Evolutionary conservation across 371 early-diverging fungal species (phyloP).

Genomic region (Lichtheimia hyalospora): DNA sequence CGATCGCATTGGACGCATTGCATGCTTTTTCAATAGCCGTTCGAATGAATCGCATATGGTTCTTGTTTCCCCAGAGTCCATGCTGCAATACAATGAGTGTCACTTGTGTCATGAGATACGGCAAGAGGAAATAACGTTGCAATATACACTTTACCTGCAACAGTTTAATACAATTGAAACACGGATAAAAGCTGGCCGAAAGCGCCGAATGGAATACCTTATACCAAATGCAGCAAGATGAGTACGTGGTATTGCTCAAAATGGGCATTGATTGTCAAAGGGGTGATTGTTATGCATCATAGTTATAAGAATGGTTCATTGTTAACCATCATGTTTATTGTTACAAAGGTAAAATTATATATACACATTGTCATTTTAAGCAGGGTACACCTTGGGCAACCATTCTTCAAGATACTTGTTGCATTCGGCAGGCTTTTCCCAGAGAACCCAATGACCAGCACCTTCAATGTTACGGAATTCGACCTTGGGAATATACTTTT

Average conservation of each 20-base stretch:
- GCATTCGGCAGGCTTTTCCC: slow-evolving; percentile 41
- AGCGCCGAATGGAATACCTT: no score
- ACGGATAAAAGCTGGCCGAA: no score
- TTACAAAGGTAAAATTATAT: no score
- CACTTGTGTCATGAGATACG: background rate
- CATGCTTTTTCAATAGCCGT: slow-evolving; percentile 28
- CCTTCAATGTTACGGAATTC: slow-evolving; percentile 30
- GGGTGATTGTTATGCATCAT: no score
- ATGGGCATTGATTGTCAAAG: no score
- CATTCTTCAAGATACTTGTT: slow-evolving; percentile 30
- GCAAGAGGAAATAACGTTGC: no score
- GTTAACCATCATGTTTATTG: no score
- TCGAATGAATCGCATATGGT: slow-evolving; percentile 54
- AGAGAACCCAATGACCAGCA: slow-evolving; percentile 50
- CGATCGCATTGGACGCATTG: slow-evolving; percentile 21
- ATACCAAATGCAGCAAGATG: no score
- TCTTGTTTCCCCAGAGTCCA: slow-evolving; percentile 68
- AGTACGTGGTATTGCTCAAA: no score
- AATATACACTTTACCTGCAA: background rate
- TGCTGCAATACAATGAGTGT: slow-evolving; percentile 56
- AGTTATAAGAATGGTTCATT: no score
- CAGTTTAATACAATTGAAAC: no score
- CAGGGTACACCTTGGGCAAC: slow-evolving; percentile 21
- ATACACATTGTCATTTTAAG: no score
- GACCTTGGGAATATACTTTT: slow-evolving; percentile 30